Conservation (phyloP, 2,329 filamentous ascomycete species). For the Talaromyces sp. region DNA sequence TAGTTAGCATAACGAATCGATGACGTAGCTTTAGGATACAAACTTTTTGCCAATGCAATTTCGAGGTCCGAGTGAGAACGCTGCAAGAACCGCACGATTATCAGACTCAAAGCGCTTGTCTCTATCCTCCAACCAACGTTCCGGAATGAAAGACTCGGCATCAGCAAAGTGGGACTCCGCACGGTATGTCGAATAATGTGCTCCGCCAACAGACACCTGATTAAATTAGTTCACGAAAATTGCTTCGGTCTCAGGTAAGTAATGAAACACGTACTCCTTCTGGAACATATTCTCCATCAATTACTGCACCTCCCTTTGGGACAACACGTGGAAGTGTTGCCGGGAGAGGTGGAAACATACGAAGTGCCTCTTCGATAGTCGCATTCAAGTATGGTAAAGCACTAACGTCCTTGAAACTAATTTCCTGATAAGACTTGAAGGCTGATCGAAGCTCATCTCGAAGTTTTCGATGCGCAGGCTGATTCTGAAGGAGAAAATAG, state of each 20-base stretch:
- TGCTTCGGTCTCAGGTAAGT: background rate
- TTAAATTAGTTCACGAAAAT: background rate
- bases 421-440: conserved; percentile 32
- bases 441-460: conserved; percentile 22
- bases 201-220: conserved; percentile 13
- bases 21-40: background rate
- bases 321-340: conserved; percentile 37
- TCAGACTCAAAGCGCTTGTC: conserved; percentile 23
- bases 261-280: conserved; percentile 18
- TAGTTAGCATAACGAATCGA: too few species aligned
- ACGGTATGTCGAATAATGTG: conserved; percentile 18
- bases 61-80: conserved; percentile 31
- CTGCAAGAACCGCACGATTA: conserved; percentile 13
- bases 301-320: conserved; percentile 37
- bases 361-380: conserved; percentile 45
- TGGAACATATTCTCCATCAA: conserved; percentile 42
- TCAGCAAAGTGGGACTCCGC: conserved; percentile 27
- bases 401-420: conserved; percentile 34
- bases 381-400: conserved; percentile 42
- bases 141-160: conserved; percentile 30
- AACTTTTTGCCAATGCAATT: conserved; percentile 34
- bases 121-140: conserved; percentile 29
- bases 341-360: conserved; percentile 47
- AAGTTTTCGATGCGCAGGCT: conserved; percentile 5
- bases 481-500: conserved; percentile 37